Evolutionary conservation across 441 rosid genomes (phyloP).

Genomic region (Jatropha podagrica): DNA sequence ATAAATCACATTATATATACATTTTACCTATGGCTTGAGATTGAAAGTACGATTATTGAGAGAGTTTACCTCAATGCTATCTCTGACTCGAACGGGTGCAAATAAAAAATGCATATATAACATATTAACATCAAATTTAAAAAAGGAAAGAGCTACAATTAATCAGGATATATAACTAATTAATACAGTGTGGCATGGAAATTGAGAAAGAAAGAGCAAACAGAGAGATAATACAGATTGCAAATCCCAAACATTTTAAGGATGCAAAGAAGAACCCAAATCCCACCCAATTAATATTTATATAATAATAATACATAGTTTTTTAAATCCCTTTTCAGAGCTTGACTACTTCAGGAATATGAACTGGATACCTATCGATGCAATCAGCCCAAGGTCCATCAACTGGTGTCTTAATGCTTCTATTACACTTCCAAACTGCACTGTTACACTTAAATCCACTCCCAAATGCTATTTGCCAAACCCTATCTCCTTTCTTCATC

Average conservation of each 20-base stretch:
- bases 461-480: conserved; percentile 96
- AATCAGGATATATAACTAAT: not conserved
- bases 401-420: conserved; percentile 48
- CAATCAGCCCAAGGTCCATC: conserved; percentile 88
- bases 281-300: not conserved
- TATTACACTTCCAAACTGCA: conserved; percentile 92
- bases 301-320: too few relatives aligned
- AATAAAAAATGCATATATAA: not conserved
- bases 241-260: conserved; percentile 2
- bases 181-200: conserved; percentile 11
- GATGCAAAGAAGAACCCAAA: not conserved
- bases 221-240: conserved; percentile 11
- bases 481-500: conserved; percentile 76
- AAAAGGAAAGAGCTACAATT: not conserved
- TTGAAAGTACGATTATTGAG: too few relatives aligned
- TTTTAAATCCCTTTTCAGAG: conserved; percentile 30
- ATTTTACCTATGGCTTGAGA: too few relatives aligned
- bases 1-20: too few relatives aligned
- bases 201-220: not conserved
- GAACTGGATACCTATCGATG: conserved; percentile 79
- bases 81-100: too few relatives aligned
- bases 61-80: too few relatives aligned
- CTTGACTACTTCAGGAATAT: conserved; percentile 88
- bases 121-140: not conserved
- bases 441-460: conserved; percentile 98